A percentile compares a stretch with the other conserved stretches of the same genome.
phyloP scores from a whole-genome alignment of 106 monocot species.

The Posidonia australis region DNA sequence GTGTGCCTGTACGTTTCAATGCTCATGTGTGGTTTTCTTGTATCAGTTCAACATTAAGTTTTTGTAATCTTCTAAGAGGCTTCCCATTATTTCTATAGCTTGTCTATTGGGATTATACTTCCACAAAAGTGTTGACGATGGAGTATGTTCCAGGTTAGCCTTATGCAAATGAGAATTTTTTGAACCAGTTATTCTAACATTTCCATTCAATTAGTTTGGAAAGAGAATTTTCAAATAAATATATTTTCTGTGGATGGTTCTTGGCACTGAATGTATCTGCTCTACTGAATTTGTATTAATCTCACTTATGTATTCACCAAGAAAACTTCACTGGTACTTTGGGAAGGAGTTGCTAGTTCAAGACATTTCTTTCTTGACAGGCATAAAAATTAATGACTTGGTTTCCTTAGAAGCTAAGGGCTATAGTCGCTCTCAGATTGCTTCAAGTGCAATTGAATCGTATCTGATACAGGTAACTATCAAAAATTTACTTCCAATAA shows the following conservation, averaged over 20 bases:
- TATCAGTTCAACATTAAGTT: background rate
- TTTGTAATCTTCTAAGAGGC: background rate
- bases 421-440: conserved; percentile 55
- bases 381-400: conserved; percentile 76
- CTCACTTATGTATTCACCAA: background rate
- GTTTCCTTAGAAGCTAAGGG: conserved; percentile 49
- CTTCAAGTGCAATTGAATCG: conserved; percentile 71
- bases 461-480: conserved; percentile 80
- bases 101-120: conserved; percentile 86
- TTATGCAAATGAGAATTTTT: background rate
- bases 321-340: background rate
- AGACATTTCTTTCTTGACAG: conserved; percentile 20
- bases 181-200: background rate
- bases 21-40: background rate
- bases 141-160: conserved; percentile 87
- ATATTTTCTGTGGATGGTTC: background rate
- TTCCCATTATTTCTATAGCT: conserved; percentile 26
- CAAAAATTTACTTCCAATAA: too few species aligned
- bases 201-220: background rate
- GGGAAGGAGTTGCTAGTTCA: background rate
- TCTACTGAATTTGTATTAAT: background rate
- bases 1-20: conserved; percentile 74
- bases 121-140: conserved; percentile 73
- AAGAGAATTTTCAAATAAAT: background rate
- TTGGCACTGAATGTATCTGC: too few species aligned